Percentiles rank a stretch among this genome's conserved stretches.
phyloP scores from a whole-genome alignment of 352 stramenopile genomes.

The Globisporangium spiculum region DNA sequence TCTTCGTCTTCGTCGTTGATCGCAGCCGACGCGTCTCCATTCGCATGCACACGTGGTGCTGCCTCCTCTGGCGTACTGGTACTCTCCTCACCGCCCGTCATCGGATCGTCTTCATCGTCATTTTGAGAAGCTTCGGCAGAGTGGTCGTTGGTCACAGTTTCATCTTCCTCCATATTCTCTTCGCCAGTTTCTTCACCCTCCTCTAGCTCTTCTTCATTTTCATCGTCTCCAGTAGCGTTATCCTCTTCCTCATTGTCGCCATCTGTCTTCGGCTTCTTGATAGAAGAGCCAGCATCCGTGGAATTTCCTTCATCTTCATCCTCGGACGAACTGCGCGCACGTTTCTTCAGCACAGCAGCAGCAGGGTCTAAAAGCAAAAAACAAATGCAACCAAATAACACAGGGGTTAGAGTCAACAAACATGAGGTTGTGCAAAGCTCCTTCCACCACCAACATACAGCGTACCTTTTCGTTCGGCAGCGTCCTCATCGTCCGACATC shows the following conservation, averaged over 20 bases:
- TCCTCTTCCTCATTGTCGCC: constrained; percentile 19
- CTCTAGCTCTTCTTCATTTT: constrained; percentile 22
- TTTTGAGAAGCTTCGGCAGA: constrained; percentile 6
- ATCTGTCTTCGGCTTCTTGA: constrained; percentile 25
- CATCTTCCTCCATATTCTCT: constrained; percentile 15
- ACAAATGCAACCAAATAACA: background rate
- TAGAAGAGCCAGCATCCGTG: constrained; percentile 11
- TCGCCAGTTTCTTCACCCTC: constrained; percentile 21
- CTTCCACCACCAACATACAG: background rate
- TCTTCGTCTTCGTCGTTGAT: constrained; percentile 20
- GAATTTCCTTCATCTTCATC: constrained; percentile 23
- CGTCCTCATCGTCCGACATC: constrained; percentile 34
- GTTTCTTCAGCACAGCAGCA: constrained; percentile 56
- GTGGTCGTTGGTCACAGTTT: background rate
- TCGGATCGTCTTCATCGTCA: constrained; percentile 27
- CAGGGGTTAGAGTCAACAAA: background rate
- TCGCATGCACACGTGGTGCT: background rate
- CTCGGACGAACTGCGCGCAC: constrained; percentile 29
- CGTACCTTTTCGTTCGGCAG: constrained; percentile 32
- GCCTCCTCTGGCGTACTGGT: constrained; percentile 3
- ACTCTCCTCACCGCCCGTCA: constrained; percentile 22
- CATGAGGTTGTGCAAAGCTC: background rate
- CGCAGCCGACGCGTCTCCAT: background rate
- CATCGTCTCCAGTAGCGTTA: constrained; percentile 13
- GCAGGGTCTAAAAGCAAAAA: background rate